phyloP scores from a whole-genome alignment of 306 rosid species.

The Medicago ruthenica region DNA sequence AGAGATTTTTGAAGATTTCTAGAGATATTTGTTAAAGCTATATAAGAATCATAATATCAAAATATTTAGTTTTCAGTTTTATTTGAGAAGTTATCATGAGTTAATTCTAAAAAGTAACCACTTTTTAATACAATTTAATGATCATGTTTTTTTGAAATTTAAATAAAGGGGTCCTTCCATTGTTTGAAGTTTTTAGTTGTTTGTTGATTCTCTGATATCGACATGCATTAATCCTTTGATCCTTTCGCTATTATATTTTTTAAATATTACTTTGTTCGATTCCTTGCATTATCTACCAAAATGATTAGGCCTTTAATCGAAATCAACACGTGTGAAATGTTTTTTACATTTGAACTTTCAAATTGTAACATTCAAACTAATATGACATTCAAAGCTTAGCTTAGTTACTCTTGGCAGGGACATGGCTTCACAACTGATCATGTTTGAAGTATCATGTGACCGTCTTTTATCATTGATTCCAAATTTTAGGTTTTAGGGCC shows the following conservation, averaged over 20 bases:
- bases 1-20: background rate
- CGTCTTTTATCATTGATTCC: slow-evolving; percentile 14
- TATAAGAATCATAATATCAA: slow-evolving; percentile 13
- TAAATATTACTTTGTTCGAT: background rate
- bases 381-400: slow-evolving; percentile 11
- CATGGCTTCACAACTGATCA: background rate
- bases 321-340: background rate
- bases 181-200: slow-evolving; percentile 1
- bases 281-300: background rate
- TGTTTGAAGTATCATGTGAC: slow-evolving; percentile 28
- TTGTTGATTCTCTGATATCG: slow-evolving; percentile 12
- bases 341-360: slow-evolving; percentile 14
- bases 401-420: slow-evolving; percentile 4
- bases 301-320: too few species aligned
- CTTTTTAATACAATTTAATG: too few species aligned
- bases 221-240: slow-evolving; percentile 12
- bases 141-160: too few species aligned
- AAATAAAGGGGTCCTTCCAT: background rate
- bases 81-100: background rate
- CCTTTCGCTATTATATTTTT: background rate
- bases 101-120: background rate
- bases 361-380: slow-evolving; percentile 4
- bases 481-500: background rate
- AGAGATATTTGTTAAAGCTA: slow-evolving; percentile 1
- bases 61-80: background rate